These are phyloP conservation scores for Periconia digitata DNA, from an alignment of 2,329 filamentous ascomycete species.

Conservation along the genomic window DNA sequence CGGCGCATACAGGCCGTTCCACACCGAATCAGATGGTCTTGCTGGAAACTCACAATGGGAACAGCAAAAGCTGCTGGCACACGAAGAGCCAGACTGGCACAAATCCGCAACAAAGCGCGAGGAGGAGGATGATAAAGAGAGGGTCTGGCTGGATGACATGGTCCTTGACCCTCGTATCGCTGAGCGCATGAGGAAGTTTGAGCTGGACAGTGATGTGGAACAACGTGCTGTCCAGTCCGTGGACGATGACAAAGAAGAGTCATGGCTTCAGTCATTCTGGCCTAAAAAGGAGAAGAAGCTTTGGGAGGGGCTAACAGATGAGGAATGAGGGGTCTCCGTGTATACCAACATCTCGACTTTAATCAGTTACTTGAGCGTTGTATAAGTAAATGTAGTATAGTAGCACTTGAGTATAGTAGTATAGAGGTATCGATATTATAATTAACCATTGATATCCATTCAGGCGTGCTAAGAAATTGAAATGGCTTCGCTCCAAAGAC, in stretches of 20 bases:
- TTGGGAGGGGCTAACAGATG: slow-evolving; percentile 37
- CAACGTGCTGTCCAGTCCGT: slow-evolving; percentile 54
- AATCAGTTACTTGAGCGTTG: slow-evolving; percentile 23
- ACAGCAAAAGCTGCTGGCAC: slow-evolving; percentile 63
- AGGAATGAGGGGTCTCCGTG: slow-evolving; percentile 16
- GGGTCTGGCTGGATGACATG: slow-evolving; percentile 74
- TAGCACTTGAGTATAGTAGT: slow-evolving; percentile 9
- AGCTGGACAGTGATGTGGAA: slow-evolving; percentile 70
- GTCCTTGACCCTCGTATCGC: slow-evolving; percentile 76
- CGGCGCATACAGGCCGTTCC: slow-evolving; percentile 53
- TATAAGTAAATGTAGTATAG: slow-evolving; percentile 35
- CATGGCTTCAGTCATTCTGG: slow-evolving; percentile 36
- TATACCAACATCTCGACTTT: slow-evolving; percentile 23
- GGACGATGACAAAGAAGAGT: slow-evolving; percentile 17
- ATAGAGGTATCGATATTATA: not conserved
- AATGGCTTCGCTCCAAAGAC: too few relatives aligned
- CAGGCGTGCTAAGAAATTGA: too few relatives aligned
- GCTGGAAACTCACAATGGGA: slow-evolving; percentile 53
- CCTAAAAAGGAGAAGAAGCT: slow-evolving; percentile 33
- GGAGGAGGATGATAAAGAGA: slow-evolving; percentile 53
- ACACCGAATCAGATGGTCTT: slow-evolving; percentile 28
- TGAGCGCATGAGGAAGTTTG: slow-evolving; percentile 78
- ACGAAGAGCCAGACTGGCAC: slow-evolving; percentile 81
- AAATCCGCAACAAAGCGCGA: slow-evolving; percentile 68
- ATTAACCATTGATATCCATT: not conserved